Evolutionary conservation across 179 eudicot genomes (phyloP).

Genomic region (Heliamphora pulchella): DNA sequence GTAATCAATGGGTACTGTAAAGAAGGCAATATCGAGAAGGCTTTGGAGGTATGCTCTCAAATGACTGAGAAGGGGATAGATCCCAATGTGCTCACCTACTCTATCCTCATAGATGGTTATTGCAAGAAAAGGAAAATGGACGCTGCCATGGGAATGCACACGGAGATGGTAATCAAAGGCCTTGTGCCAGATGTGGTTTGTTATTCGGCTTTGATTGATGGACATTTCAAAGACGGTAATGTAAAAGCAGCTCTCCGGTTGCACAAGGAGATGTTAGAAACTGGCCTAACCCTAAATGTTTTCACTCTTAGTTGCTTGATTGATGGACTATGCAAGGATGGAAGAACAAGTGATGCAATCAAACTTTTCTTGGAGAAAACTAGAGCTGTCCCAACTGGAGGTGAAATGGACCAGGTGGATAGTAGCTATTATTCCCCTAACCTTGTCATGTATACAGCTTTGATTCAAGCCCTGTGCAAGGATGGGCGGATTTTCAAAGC

Average conservation of each 20-base stretch:
- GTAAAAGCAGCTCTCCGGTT: conserved; percentile 49
- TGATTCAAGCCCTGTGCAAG: conserved; percentile 58
- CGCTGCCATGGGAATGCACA: conserved; percentile 60
- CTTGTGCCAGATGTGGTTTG: conserved; percentile 64
- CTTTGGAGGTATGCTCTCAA: conserved; percentile 52
- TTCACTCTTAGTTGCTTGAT: conserved; percentile 57
- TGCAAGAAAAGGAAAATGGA: conserved; percentile 46
- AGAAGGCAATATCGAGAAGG: conserved; percentile 57
- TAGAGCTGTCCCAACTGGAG: conserved; percentile 14
- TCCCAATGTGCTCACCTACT: conserved; percentile 54
- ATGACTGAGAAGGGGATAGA: conserved; percentile 62
- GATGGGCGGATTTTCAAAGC: conserved; percentile 59
- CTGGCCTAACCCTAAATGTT: conserved; percentile 54
- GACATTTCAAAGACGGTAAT: conserved; percentile 55
- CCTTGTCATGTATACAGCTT: conserved; percentile 55
- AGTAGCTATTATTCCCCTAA: conserved; percentile 25
- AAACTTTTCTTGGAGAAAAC: conserved; percentile 42
- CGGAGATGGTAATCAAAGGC: conserved; percentile 73
- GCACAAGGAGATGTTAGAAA: conserved; percentile 65
- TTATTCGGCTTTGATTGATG: conserved; percentile 67
- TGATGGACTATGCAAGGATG: conserved; percentile 77
- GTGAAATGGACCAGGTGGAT: conserved; percentile 21
- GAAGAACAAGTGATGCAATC: conserved; percentile 45
- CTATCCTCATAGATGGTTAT: conserved; percentile 65
- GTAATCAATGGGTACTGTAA: conserved; percentile 58